Evolutionary conservation across 2,329 filamentous ascomycete species (phyloP), one percentile per base, ranked within the genome.

Genomic region (Ophiostoma tasmaniense): DNA sequence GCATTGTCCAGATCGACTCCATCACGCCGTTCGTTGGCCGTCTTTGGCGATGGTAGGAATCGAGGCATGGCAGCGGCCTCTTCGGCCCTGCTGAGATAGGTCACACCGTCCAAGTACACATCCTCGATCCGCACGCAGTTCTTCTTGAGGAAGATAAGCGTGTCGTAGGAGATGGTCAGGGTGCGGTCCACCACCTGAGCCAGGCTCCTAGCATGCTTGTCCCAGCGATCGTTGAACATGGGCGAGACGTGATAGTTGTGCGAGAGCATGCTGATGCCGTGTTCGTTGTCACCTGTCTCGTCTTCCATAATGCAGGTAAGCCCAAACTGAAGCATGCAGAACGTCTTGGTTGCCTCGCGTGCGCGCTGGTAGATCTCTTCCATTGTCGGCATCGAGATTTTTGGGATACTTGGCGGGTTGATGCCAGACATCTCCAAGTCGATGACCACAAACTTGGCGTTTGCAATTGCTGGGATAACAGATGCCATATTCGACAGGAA

Each of bases 371-470:
- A 81, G 30, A 71, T 25, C 33, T 71, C 59, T n/a, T 69, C 64
- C 42, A 55, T 66, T 2, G 68, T 70, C 28, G 70, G 67, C 10
- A 35, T 35, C 68, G 52, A 10, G 69, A 69, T n/a, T 37, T 28
- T 0, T 28, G 39, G 30, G 20, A 30, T 1, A 33, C 25, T 1
- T 13, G 35, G 13, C 64, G 66, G 64, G 17, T 69, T 65, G 42
- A 79, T 76, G 5, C 79, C 79, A 1, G 75, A 76, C 78, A 80
- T 80, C 72, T 80, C 79, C 50, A 80, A 65, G 66, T 80, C 78
- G 4, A 81, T 72, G 7, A 77, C 72, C 0, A 79, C 74, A 68
- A 76, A 79, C 0, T 75, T 71, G 0, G 77, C 75, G 11, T 72
- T 69, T 7, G 75, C 70, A 7, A 79, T 76, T 1, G 73, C 71